These are phyloP conservation scores for Neonectria magnoliae DNA, from an alignment of 2,329 filamentous ascomycete genomes.

Conservation along the genomic window DNA sequence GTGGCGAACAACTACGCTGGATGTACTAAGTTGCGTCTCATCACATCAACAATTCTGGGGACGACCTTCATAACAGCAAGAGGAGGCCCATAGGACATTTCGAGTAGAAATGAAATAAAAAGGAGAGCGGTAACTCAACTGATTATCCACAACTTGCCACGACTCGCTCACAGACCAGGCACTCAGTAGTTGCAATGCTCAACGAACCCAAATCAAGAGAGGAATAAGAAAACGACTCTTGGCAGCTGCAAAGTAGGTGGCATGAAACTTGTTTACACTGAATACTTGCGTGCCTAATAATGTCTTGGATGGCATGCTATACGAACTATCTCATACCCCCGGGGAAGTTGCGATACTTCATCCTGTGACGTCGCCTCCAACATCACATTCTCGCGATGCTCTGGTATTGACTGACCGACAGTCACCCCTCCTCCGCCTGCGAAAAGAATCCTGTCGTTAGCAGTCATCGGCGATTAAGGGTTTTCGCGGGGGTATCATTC, in stretches of 20 bases:
- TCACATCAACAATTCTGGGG: background rate
- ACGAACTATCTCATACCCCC: background rate
- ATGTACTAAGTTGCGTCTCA: too few species aligned
- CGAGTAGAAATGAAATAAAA: background rate
- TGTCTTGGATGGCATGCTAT: background rate
- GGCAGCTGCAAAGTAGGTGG: background rate
- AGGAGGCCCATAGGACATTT: background rate
- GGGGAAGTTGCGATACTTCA: background rate
- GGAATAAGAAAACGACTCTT: background rate
- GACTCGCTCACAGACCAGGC: background rate
- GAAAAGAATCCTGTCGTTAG: background rate
- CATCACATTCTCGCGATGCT: conserved; percentile 16
- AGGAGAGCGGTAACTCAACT: background rate
- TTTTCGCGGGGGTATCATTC: conserved; percentile 12
- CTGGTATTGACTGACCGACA: conserved; percentile 9
- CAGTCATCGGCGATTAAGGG: background rate
- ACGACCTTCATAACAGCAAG: background rate
- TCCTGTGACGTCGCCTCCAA: background rate
- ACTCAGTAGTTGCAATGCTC: background rate
- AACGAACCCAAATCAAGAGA: background rate
- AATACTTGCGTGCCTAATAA: background rate
- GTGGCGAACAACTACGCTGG: too few species aligned
- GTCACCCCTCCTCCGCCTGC: background rate
- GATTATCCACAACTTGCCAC: background rate
- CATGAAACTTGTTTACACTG: background rate